A percentile compares a stretch with the other conserved stretches of the same genome.
These are phyloP conservation scores for Toxoplasma gondii DNA, from an alignment of 169 alveolate species.

Conservation along the genomic window DNA sequence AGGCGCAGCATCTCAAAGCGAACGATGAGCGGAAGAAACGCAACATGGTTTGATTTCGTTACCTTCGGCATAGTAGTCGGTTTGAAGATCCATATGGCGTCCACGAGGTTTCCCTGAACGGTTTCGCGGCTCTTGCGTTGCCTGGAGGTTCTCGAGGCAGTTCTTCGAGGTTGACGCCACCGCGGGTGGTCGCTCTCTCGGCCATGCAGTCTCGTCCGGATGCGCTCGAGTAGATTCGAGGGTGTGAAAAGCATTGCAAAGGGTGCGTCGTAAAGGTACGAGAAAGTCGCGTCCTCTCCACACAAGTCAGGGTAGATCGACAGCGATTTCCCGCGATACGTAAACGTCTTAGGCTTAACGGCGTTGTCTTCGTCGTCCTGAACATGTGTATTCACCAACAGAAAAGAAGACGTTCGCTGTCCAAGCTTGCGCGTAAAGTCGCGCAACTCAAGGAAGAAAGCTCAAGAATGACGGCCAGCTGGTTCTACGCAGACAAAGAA, in stretches of 20 bases:
- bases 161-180: not conserved
- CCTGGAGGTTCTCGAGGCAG: not conserved
- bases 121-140: not conserved
- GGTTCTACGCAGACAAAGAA: no score
- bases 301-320: slow-evolving; percentile 20
- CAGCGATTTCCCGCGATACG: not conserved
- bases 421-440: no score
- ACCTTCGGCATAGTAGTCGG: not conserved
- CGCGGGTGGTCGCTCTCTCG: not conserved
- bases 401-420: no score
- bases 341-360: not conserved
- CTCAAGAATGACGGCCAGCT: no score
- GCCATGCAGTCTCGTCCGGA: not conserved
- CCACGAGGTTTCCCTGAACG: not conserved
- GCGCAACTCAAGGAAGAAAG: no score
- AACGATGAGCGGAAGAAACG: no score
- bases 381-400: not conserved
- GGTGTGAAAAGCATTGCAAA: not conserved
- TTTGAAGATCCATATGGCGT: slow-evolving; percentile 9
- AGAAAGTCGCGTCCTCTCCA: slow-evolving; percentile 37
- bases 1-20: no score
- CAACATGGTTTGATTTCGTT: no score
- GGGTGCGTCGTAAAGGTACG: not conserved
- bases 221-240: not conserved
- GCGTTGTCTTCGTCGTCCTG: not conserved